phyloP scores from a whole-genome alignment of 768 basidiomycete genomes.

The Leccinellum rugosiceps region DNA sequence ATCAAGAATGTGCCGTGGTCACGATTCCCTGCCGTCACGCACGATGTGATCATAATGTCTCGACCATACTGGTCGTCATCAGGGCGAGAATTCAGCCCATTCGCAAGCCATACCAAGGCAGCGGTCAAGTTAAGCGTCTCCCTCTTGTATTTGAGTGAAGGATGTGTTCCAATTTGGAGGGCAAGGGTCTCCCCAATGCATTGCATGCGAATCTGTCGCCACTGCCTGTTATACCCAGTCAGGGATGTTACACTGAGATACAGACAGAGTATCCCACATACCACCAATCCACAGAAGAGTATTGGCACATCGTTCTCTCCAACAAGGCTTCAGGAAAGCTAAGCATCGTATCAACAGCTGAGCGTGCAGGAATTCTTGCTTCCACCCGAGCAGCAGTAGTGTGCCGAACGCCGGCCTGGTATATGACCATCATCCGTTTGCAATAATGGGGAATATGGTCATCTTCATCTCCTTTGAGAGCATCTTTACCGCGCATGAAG shows the following conservation, averaged over 20 bases:
- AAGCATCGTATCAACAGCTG: neutral
- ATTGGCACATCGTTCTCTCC: neutral
- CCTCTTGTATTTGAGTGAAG: neutral
- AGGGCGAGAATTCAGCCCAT: constrained; percentile 2
- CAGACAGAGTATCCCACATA: neutral
- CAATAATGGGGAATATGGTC: neutral
- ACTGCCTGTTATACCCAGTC: neutral
- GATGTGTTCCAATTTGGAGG: neutral
- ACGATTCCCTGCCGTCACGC: neutral
- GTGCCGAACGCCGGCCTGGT: neutral
- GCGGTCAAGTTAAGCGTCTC: constrained; percentile 5
- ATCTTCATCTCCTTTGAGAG: neutral
- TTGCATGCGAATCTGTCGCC: constrained; percentile 4
- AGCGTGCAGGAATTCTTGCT: neutral
- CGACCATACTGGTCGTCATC: constrained; percentile 4
- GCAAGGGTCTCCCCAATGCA: constrained; percentile 1
- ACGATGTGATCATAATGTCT: constrained; percentile 3
- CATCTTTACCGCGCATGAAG: constrained; percentile 1
- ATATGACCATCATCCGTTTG: neutral
- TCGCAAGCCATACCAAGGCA: constrained; percentile 6
- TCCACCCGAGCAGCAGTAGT: constrained; percentile 2
- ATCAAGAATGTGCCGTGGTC: constrained; percentile 2
- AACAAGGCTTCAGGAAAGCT: neutral
- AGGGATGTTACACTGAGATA: neutral
- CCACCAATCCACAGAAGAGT: constrained; percentile 3